These are phyloP conservation scores for Mycena epipterygia DNA, from an alignment of 768 basidiomycete species.

Conservation along the genomic window DNA sequence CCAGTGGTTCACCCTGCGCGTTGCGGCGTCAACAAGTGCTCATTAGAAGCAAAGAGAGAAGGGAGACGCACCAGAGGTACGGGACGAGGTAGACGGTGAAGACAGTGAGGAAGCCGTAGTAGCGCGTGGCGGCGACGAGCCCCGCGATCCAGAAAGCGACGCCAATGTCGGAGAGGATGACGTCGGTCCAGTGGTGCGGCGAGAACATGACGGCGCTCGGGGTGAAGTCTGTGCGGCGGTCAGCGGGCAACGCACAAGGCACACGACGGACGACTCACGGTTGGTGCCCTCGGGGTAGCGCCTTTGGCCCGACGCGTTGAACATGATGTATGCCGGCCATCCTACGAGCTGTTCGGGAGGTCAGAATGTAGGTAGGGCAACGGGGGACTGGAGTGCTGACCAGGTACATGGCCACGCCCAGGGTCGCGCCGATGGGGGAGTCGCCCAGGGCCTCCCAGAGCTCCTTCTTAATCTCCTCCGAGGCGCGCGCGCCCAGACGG, in stretches of 20 bases:
- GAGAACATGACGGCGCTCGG: constrained; percentile 86
- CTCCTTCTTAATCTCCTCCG: constrained; percentile 77
- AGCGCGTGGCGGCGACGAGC: constrained; percentile 65
- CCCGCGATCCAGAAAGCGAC: constrained; percentile 78
- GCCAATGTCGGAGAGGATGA: constrained; percentile 89
- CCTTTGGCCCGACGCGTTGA: constrained; percentile 76
- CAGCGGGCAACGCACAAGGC: constrained; percentile 16
- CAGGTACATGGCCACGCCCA: constrained; percentile 68
- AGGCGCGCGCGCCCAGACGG: constrained; percentile 72
- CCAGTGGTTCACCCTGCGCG: constrained; percentile 68
- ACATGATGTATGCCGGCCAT: constrained; percentile 75
- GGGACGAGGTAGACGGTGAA: constrained; percentile 88
- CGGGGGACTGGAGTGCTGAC: constrained; percentile 53
- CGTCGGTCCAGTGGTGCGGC: constrained; percentile 81
- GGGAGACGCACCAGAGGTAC: constrained; percentile 77
- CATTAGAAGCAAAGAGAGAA: neutral
- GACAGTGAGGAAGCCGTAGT: constrained; percentile 78
- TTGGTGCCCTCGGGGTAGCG: constrained; percentile 71
- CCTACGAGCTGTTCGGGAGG: constrained; percentile 60
- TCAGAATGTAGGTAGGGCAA: neutral
- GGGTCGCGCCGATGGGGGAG: constrained; percentile 82
- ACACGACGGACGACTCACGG: constrained; percentile 63
- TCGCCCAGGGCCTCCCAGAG: constrained; percentile 92
- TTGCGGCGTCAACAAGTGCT: neutral
- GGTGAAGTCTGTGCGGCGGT: constrained; percentile 70